phyloP scores from a whole-genome alignment of 306 rosid species.

The Ammopiptanthus mongolicus region DNA sequence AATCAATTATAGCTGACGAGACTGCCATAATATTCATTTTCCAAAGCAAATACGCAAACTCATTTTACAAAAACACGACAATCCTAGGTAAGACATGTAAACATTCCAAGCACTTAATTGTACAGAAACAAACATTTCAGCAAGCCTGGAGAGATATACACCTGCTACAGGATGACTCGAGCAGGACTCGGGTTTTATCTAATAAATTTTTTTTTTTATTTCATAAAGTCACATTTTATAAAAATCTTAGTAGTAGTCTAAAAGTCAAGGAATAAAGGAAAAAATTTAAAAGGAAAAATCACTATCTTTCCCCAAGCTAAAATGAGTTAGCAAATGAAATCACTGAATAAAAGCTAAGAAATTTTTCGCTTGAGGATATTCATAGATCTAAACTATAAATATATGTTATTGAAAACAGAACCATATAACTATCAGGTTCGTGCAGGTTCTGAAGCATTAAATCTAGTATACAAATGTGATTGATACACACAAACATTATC shows the following conservation, averaged over 20 bases:
- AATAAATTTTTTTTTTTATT: neutral
- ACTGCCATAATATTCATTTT: neutral
- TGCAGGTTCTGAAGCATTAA: neutral
- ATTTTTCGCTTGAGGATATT: neutral
- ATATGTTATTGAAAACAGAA: neutral
- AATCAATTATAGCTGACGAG: neutral
- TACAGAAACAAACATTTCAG: neutral
- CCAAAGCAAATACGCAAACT: neutral
- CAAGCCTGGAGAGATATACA: neutral
- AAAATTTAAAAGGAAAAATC: neutral
- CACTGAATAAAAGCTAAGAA: neutral
- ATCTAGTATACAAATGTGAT: neutral
- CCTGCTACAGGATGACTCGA: neutral
- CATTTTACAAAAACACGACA: too few species aligned
- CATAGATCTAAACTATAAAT: neutral
- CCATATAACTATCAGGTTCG: neutral
- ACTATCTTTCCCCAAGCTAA: neutral
- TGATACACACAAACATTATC: neutral
- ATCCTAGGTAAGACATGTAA: neutral
- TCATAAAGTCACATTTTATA: neutral
- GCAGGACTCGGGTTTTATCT: slow-evolving; percentile 3
- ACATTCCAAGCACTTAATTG: neutral
- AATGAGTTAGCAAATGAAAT: neutral
- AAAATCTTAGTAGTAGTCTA: neutral
- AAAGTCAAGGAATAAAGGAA: neutral